Base-by-base conservation (phyloP, 176 grass and related monocot genomes). In the Lolium rigidum region DNA sequence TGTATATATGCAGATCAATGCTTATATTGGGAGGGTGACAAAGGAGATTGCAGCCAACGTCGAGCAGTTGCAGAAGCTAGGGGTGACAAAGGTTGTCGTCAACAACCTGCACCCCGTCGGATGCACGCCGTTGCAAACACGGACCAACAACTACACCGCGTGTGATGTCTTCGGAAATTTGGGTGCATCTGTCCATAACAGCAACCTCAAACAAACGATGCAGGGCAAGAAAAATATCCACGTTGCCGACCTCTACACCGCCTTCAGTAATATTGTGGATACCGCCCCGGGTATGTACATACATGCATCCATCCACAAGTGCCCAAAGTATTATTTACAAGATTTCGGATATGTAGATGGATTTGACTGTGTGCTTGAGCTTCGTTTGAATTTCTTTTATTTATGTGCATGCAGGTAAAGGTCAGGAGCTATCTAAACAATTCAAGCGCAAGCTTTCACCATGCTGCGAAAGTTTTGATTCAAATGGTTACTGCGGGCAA, bases 41-140 rank as follows among this genome's bases (percentile, higher is more conserved):
- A 48, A 18, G 0, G 74, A 64, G 82, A 80, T 89, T 12, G 82
- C 57, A 6, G 16, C 7, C 31, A 52, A 26, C 4, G 87, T 92
- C 49, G 4, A 17, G 7, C 38, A 59, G 25, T 50, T 92, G 37
- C 26, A 15, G 20, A 18, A 74, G 8, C 22, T 86, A 2, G 83
- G 86, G 12, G 64, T 82, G 14, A 37, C 9, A 10, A 92, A 83
- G 56, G 49, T 92, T 13, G 15, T 88, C 13, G 78, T 88, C 8
- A 92, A 87, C 48, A 83, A 70, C 54, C 10, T 89, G 66, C 83
- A 86, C 9, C 90, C 90, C 0, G 4, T 92, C 7, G 82, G 78
- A 12, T 89, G 78, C 86, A 89, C 83, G 37, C 90, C 90, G 39
- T 60, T 38, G 16, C 41, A 18, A 1, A 50, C 86, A 25, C 24